These are phyloP conservation scores for Entelexis sorbosivorans DNA, from an alignment of 1,139 yeast species.

Conservation along the genomic window DNA sequence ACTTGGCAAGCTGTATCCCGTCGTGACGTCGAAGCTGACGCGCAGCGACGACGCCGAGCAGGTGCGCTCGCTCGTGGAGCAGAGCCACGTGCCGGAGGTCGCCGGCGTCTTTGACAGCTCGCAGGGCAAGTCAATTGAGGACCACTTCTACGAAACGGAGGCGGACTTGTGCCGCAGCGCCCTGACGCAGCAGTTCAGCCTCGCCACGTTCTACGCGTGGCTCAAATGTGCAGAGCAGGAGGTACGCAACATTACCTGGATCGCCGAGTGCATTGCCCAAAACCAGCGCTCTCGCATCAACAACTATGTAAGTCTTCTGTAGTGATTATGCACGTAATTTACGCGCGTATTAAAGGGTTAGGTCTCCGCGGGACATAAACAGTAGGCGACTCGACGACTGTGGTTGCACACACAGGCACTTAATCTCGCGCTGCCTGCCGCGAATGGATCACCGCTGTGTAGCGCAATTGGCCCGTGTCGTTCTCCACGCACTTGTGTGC, in stretches of 20 bases:
- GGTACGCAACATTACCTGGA: conserved; percentile 93
- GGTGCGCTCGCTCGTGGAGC: conserved; percentile 59
- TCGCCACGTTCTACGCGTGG: conserved; percentile 93
- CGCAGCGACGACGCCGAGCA: conserved; percentile 78
- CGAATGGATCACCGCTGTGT: conserved; percentile 7
- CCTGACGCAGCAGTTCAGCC: conserved; percentile 91
- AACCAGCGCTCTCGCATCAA: conserved; percentile 37
- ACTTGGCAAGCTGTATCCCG: conserved; percentile 71
- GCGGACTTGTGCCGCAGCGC: conserved; percentile 89
- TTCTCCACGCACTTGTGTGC: conserved; percentile 8
- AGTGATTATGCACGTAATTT: not conserved
- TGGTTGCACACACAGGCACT: no score
- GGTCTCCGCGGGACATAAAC: not conserved
- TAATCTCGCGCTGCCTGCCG: no score
- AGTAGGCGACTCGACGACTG: no score
- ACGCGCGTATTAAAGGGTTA: not conserved
- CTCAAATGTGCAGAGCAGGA: conserved; percentile 93
- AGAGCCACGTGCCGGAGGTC: conserved; percentile 42
- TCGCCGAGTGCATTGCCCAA: conserved; percentile 74
- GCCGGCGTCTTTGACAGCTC: conserved; percentile 50
- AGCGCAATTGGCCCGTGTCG: not conserved
- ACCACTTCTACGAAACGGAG: conserved; percentile 83
- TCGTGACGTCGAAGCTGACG: conserved; percentile 58
- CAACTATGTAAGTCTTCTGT: conserved; percentile 34
- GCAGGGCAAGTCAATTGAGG: conserved; percentile 60